These are phyloP conservation scores for Mucor lusitanicus DNA, from an alignment of 371 early-diverging fungal genomes.

Conservation along the genomic window DNA sequence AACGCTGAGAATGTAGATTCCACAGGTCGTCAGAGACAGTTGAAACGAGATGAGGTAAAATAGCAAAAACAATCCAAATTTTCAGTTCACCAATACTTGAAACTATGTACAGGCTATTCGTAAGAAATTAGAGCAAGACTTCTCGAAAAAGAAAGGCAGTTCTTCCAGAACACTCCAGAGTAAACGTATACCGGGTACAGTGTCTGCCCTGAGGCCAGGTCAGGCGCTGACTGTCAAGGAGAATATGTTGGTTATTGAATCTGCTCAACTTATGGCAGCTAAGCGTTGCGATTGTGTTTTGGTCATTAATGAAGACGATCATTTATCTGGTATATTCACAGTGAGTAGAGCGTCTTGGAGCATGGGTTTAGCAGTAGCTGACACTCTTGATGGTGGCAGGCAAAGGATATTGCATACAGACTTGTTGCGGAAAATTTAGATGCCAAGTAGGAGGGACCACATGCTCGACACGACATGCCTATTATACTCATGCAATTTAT, in stretches of 20 bases:
- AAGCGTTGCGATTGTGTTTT: slow-evolving; percentile 94
- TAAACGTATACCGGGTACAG: slow-evolving; percentile 76
- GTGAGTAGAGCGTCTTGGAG: slow-evolving; percentile 12
- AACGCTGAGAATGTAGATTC: slow-evolving; percentile 13
- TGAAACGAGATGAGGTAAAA: slow-evolving; percentile 28
- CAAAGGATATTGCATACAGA: slow-evolving; percentile 53
- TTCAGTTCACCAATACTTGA: neutral
- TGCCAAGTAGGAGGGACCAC: slow-evolving; percentile 28
- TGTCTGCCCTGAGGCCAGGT: slow-evolving; percentile 84
- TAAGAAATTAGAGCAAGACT: slow-evolving; percentile 73
- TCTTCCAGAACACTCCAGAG: slow-evolving; percentile 35
- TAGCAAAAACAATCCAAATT: neutral
- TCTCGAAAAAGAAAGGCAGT: slow-evolving; percentile 59
- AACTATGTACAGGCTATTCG: slow-evolving; percentile 44
- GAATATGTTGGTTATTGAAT: slow-evolving; percentile 85
- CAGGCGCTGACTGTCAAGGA: slow-evolving; percentile 91
- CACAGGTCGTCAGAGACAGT: slow-evolving; percentile 26
- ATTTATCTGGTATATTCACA: slow-evolving; percentile 94
- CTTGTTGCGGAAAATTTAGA: slow-evolving; percentile 51
- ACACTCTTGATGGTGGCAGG: slow-evolving; percentile 20
- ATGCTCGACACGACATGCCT: neutral
- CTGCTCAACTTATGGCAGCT: slow-evolving; percentile 97
- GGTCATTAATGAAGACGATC: slow-evolving; percentile 89
- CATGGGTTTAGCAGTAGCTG: neutral
- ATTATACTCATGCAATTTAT: neutral